These are phyloP conservation scores for Tephrocybe sp. DNA, from an alignment of 768 basidiomycete species.

Conservation along the genomic window DNA sequence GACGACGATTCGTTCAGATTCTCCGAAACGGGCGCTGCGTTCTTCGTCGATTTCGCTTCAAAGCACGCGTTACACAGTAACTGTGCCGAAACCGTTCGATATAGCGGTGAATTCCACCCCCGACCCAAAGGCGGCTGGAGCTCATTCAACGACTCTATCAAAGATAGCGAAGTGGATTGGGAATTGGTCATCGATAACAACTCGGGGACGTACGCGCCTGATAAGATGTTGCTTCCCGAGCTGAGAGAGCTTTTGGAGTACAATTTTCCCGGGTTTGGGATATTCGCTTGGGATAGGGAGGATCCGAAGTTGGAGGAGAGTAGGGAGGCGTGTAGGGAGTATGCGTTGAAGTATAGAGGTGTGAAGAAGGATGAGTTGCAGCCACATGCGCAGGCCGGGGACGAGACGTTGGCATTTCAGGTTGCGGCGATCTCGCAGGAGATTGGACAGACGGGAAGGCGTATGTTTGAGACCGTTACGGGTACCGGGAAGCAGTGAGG, in stretches of 20 bases:
- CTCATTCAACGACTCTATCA: constrained; percentile 50
- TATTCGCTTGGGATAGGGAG: constrained; percentile 52
- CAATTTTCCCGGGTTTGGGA: constrained; percentile 67
- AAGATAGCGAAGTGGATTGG: constrained; percentile 63
- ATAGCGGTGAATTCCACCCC: constrained; percentile 79
- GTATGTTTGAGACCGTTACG: neutral
- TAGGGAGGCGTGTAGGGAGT: constrained; percentile 63
- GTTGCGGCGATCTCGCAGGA: constrained; percentile 15
- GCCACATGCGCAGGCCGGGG: constrained; percentile 56
- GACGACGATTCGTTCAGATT: constrained; percentile 78
- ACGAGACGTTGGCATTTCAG: constrained; percentile 45
- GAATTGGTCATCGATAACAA: constrained; percentile 87
- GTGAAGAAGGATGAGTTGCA: constrained; percentile 58
- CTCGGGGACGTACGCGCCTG: constrained; percentile 81
- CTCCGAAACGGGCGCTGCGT: constrained; percentile 84
- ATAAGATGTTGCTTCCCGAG: constrained; percentile 55
- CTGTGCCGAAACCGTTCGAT: constrained; percentile 63
- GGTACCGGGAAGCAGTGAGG: neutral
- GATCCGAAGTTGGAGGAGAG: constrained; percentile 58
- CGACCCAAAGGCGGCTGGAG: constrained; percentile 69
- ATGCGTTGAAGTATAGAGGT: constrained; percentile 60
- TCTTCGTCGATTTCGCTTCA: constrained; percentile 82
- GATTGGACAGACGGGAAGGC: constrained; percentile 7
- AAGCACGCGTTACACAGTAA: constrained; percentile 86
- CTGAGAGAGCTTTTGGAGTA: constrained; percentile 63